A percentile compares a stretch with the other conserved stretches of the same genome.
phyloP scores from a whole-genome alignment of 805 yeast species.

The Metschnikowia lunata region DNA sequence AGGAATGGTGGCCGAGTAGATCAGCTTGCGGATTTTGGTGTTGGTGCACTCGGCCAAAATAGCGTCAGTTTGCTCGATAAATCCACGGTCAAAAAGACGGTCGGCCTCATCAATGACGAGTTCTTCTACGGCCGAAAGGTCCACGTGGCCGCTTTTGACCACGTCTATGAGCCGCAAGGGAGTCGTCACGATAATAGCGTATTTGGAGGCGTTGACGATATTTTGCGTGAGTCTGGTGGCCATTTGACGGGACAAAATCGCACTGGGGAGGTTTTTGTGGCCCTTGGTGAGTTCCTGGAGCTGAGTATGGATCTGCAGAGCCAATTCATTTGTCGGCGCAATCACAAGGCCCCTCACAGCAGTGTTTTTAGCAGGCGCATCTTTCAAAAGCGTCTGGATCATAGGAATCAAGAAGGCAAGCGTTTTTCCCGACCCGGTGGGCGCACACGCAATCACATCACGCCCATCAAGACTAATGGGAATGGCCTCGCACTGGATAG shows the following conservation, averaged over 20 bases:
- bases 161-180: conserved; percentile 85
- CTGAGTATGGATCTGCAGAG: conserved; percentile 76
- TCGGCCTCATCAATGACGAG: conserved; percentile 95
- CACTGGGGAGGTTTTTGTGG: conserved; percentile 49
- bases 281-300: conserved; percentile 55
- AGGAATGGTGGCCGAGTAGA: conserved; percentile 95
- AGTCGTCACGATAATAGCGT: conserved; percentile 79
- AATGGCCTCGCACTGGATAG: conserved; percentile 87
- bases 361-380: conserved; percentile 26
- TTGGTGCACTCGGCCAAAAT: conserved; percentile 59
- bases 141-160: conserved; percentile 56
- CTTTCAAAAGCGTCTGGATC: conserved; percentile 45
- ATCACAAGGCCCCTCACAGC: conserved; percentile 75
- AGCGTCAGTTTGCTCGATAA: conserved; percentile 86
- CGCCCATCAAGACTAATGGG: conserved; percentile 67
- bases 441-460: conserved; percentile 90
- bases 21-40: conserved; percentile 57
- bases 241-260: conserved; percentile 65
- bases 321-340: conserved; percentile 93
- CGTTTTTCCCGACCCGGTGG: conserved; percentile 98
- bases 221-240: conserved; percentile 65
- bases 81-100: conserved; percentile 79
- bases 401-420: conserved; percentile 84
- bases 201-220: conserved; percentile 54
- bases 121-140: conserved; percentile 62